Evolutionary conservation across 2,329 filamentous ascomycete species (phyloP), one percentile per base, ranked within the genome.

Genomic region (Colletotrichum endophyticum): DNA sequence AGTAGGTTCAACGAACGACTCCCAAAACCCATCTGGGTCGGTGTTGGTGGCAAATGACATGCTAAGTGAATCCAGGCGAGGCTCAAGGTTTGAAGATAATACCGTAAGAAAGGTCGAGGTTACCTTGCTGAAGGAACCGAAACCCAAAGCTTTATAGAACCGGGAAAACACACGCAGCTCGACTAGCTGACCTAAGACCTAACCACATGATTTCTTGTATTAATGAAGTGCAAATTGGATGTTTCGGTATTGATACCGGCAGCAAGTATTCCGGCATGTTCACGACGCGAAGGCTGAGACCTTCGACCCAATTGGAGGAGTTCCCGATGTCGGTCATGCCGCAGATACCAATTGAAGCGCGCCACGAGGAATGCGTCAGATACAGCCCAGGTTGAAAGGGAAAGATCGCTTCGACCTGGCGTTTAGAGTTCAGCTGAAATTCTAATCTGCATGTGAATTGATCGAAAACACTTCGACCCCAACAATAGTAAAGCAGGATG

Each of bases 141-240:
- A 39, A 39, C 8, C 36, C 2, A 5, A 4, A 1, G 5, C 16
- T 39, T 44, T 44, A 44, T 44, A 19, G 16, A 11, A 19, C 1
- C 36, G 6, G 0, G 8, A 0, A 19, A 44, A 11, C 2, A 44
- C 0, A 44, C 1, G 36, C 8, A 44, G 36, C 16, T 19, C 2
- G 36, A 19, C 36, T 9, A 11, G 36, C 36, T 44, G 36, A 44
- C 16, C 9, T 19, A 5, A 44, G 36, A 44, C 36, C 0, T 44
- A 4, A 19, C 16, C 16, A 19, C 36, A 44, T 44, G 16, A 9
- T 44, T 9, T 16, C 1, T 19, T 11, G 8, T 11, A 19, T 44
- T 2, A 19, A 44, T 44, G 5, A 44, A 1, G 36, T 44, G 16
- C 3, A 44, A 44, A 44, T 44, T 44, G 5, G 0, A 44, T 44